Base-by-base conservation (phyloP, 192 early-diverging fungal species). In the Podochytrium sp. region DNA sequence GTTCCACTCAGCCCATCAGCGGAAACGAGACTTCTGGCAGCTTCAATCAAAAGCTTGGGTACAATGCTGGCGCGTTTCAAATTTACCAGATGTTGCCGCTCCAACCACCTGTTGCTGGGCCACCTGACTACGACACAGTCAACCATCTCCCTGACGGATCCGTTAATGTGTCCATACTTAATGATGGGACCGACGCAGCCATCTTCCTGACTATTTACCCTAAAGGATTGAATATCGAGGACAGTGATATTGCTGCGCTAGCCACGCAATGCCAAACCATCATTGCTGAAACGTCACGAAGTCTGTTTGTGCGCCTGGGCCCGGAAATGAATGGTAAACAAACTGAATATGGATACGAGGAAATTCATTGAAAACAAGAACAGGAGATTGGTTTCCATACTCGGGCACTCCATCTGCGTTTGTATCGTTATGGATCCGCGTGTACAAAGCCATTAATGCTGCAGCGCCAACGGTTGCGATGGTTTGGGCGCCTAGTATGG, bases 321-420 rank as follows among this genome's bases (percentile, higher is more conserved):
- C 75, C 75, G 0, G 75, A 76, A 60, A 76, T 76, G 75, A 76
- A 76, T 52, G 75, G 75, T 2, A n/a, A n/a, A n/a, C n/a, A n/a
- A n/a, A n/a, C n/a, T n/a, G n/a, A n/a, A n/a, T n/a, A n/a, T n/a
- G n/a, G n/a, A n/a, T n/a, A n/a, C n/a, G n/a, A n/a, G n/a, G n/a
- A n/a, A n/a, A n/a, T n/a, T n/a, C n/a, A n/a, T n/a, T n/a, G n/a
- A n/a, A n/a, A n/a, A n/a, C n/a, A n/a, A n/a, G n/a, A n/a, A n/a
- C n/a, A n/a, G n/a, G n/a, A n/a, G 56, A 58, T 27, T 77, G 76
- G 76, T 39, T 66, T 25, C 35, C 18, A 20, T 76, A 73, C 40
- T 53, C 56, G 6, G 6, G 42, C 10, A 4, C 30, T 1, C 53
- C 75, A 4, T 27, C n/a, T 20, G 32, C 6, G 27, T 76, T 41